Conservation (phyloP, 164 flowering plant genomes). For the Vitis vinifera region DNA sequence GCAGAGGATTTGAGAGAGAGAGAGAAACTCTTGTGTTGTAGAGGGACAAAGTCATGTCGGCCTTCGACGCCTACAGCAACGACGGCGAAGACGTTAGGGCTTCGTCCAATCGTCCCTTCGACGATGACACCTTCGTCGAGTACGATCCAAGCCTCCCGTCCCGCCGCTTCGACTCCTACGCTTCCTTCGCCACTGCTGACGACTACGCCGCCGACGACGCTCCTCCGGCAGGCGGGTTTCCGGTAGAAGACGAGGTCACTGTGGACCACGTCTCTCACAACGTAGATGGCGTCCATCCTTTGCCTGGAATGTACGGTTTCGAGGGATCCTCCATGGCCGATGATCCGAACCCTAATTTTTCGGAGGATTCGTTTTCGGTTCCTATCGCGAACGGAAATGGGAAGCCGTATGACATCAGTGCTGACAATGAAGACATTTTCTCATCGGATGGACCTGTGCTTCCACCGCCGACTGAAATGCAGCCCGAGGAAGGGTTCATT, state of each 20-base stretch:
- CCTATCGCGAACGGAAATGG: conserved; percentile 65
- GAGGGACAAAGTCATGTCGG: conserved; percentile 19
- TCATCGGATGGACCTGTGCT: conserved; percentile 78
- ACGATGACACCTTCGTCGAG: conserved; percentile 38
- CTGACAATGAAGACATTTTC: conserved; percentile 47
- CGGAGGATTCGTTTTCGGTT: conserved; percentile 41
- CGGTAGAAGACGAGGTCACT: conserved; percentile 47
- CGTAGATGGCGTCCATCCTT: conserved; percentile 9
- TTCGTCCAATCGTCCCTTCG: conserved; percentile 33
- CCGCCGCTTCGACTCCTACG: conserved; percentile 33
- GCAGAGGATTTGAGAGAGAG: not conserved
- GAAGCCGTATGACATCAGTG: conserved; percentile 38
- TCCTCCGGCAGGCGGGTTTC: conserved; percentile 22
- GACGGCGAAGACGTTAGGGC: conserved; percentile 50
- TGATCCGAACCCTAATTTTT: conserved; percentile 27
- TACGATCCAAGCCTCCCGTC: conserved; percentile 23
- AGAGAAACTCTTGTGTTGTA: not conserved
- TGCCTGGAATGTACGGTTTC: conserved; percentile 58
- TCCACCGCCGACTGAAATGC: conserved; percentile 85
- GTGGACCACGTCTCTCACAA: conserved; percentile 40
- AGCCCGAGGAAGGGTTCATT: conserved; percentile 74
- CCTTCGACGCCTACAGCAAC: conserved; percentile 56
- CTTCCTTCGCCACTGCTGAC: conserved; percentile 21
- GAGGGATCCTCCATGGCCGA: conserved; percentile 15
- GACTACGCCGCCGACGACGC: conserved; percentile 21